phyloP scores from a whole-genome alignment of 2,329 filamentous ascomycete genomes.

The Talaromyces sp. region DNA sequence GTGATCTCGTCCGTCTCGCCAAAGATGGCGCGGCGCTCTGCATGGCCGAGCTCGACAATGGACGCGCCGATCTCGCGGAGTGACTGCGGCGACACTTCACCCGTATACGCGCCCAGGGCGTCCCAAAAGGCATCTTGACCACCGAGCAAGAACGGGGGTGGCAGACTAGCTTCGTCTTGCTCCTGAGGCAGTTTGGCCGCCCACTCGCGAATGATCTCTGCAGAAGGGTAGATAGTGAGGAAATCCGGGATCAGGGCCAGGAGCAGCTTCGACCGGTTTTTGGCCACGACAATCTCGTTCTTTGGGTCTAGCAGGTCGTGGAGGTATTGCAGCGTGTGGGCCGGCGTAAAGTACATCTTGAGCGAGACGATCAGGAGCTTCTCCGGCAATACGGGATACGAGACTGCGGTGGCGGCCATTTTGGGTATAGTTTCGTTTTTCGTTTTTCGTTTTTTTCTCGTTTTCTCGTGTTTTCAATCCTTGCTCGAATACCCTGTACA shows the following conservation, averaged over 20 bases:
- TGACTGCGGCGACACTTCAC: conserved; percentile 66
- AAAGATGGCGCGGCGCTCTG: conserved; percentile 68
- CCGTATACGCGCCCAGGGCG: conserved; percentile 68
- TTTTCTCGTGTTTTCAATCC: neutral
- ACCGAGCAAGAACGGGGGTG: conserved; percentile 56
- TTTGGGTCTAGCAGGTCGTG: conserved; percentile 43
- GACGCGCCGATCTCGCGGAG: conserved; percentile 63
- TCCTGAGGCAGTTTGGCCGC: conserved; percentile 31
- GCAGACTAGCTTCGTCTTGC: conserved; percentile 30
- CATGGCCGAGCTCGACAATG: conserved; percentile 76
- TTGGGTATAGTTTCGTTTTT: neutral
- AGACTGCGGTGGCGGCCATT: conserved; percentile 9
- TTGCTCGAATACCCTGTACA: neutral
- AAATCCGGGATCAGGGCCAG: conserved; percentile 77
- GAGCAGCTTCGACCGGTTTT: conserved; percentile 52
- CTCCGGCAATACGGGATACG: conserved; percentile 39
- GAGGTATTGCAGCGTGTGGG: conserved; percentile 55
- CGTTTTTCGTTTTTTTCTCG: neutral
- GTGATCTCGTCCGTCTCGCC: conserved; percentile 67
- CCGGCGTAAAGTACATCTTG: conserved; percentile 74
- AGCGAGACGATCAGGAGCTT: conserved; percentile 68
- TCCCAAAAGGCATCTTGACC: conserved; percentile 73
- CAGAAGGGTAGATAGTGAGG: conserved; percentile 54
- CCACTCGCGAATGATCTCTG: conserved; percentile 33
- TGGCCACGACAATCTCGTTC: conserved; percentile 38